Base-by-base conservation (phyloP, 208 protist genomes). In the Porcisia deanei region DNA sequence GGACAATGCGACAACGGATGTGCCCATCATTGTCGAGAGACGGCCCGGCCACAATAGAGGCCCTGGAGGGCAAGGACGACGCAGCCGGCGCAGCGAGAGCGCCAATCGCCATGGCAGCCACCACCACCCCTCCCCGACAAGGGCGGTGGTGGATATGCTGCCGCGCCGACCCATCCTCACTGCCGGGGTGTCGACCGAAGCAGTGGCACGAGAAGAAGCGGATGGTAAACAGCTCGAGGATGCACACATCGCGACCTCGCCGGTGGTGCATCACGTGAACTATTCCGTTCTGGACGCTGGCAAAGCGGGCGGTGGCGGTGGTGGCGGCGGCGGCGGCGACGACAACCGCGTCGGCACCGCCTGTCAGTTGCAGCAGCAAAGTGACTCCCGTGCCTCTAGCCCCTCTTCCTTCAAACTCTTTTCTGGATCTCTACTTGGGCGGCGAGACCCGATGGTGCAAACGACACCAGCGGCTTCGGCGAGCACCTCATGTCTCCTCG, bases 251-350 rank as follows among this genome's bases (percentile, higher is more conserved):
- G 64, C 22, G 25, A 37, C 20, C 22, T 9, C 49, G 22, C 25
- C 77, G 1, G 72, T 77, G 4, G 72, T 81, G 55, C 77, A 81
- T 67, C 68, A 54, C 25, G 71, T 77, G 45, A 45, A 77, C 71
- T 60, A 55, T 64, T 69, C 64, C 7, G 57, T 77, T 25, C 58
- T 45, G 10, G 55, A 73, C 77, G 54, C 9, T 30, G 72, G 57
- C 7, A 25, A 6, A 3, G 60, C 6, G 8, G n/a, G 30, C 0
- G 30, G 30, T 30, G 30, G 30, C 0, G 0, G 30, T 30, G 30
- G 30, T 30, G 30, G 30, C 30, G 30, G 30, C 30, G 30, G 30
- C 30, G 30, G 30, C 30, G 30, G 30, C 30, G 30, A 30, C 30
- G 30, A 30, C 30, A 30, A 61, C 43, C 16, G 18, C 37, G 39